A percentile compares a stretch with the other conserved stretches of the same genome.
These are phyloP conservation scores for Trichomonas tenax DNA, from an alignment of 208 protist species.

Conservation along the genomic window DNA sequence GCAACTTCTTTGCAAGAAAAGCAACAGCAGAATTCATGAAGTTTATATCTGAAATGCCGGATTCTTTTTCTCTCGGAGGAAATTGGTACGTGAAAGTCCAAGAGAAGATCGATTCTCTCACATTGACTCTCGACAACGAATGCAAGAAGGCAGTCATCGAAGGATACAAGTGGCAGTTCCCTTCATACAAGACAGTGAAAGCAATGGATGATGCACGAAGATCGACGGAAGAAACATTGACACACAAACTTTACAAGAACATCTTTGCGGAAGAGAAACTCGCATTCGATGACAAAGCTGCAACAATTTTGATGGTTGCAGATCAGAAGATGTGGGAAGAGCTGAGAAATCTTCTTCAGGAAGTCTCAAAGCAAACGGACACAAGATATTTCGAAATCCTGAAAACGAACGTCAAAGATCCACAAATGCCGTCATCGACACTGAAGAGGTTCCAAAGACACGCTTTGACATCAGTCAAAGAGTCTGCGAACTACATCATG, in stretches of 20 bases:
- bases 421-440: neutral
- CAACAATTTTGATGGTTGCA: neutral
- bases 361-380: neutral
- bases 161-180: neutral
- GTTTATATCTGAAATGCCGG: neutral
- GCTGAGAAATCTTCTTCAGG: neutral
- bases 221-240: neutral
- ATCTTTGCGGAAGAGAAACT: neutral
- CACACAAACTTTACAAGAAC: neutral
- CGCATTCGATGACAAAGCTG: neutral
- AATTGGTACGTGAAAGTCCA: neutral
- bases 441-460: neutral
- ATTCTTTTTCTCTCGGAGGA: neutral
- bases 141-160: neutral
- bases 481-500: neutral
- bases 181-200: neutral
- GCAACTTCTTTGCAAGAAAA: neutral
- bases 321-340: neutral
- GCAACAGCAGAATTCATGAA: neutral
- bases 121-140: neutral
- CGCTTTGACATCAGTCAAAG: neutral
- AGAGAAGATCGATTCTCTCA: neutral
- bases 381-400: neutral
- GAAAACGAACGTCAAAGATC: neutral
- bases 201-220: neutral